These are phyloP conservation scores for Acidomyces sp. DNA, from an alignment of 495 filamentous ascomycete species.

Conservation along the genomic window DNA sequence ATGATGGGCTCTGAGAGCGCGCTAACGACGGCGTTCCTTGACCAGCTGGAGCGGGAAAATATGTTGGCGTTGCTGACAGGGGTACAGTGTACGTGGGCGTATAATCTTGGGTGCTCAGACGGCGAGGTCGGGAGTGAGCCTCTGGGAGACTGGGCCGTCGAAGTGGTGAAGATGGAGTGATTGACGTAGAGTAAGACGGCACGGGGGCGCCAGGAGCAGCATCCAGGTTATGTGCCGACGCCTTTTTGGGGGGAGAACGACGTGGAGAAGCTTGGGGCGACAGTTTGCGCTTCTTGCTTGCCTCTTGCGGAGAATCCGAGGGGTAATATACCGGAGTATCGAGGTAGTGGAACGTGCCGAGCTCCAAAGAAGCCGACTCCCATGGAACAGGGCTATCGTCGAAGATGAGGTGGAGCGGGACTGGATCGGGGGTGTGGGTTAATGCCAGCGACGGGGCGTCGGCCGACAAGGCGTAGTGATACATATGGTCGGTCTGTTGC, in stretches of 20 bases:
- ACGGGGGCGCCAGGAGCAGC: constrained; percentile 29
- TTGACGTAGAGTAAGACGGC: constrained; percentile 22
- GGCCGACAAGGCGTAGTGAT: constrained; percentile 58
- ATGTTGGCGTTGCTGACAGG: constrained; percentile 5
- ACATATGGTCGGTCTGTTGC: constrained; percentile 43
- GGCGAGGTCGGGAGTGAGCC: constrained; percentile 19
- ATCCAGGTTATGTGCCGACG: constrained; percentile 31
- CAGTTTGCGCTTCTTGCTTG: constrained; percentile 42
- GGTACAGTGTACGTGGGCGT: constrained; percentile 5
- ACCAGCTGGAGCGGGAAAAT: constrained; percentile 4
- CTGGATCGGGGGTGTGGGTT: constrained; percentile 52
- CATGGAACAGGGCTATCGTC: constrained; percentile 30
- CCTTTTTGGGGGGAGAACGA: constrained; percentile 34
- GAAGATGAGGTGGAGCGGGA: constrained; percentile 55
- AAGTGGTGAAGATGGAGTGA: constrained; percentile 20
- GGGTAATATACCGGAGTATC: constrained; percentile 27
- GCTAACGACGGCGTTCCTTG: constrained; percentile 12
- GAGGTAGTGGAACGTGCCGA: constrained; percentile 67
- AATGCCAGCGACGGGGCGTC: constrained; percentile 57
- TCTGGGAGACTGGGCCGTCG: constrained; percentile 16
- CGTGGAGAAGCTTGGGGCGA: constrained; percentile 36
- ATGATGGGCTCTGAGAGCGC: constrained; percentile 11
- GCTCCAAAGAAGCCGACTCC: constrained; percentile 9
- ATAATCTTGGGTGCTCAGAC: constrained; percentile 19
- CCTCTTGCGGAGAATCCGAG: constrained; percentile 23